phyloP scores from a whole-genome alignment of 208 protist genomes.

The Crithidia brevicula region DNA sequence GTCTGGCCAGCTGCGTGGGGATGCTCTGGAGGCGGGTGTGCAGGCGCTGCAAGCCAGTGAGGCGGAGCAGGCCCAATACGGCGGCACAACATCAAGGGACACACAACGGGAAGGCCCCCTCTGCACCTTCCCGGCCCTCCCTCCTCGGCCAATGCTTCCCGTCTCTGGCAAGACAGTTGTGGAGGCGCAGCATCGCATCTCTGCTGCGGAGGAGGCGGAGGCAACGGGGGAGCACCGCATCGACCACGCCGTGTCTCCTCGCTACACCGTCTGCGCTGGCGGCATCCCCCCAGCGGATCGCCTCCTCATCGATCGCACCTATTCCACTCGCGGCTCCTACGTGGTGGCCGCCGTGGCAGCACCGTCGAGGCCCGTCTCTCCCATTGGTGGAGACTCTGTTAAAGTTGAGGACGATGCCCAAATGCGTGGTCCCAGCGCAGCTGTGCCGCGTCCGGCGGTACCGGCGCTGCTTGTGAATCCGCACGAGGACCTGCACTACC shows the following conservation, averaged over 20 bases:
- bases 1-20: conserved; percentile 47
- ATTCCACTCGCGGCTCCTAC: conserved; percentile 45
- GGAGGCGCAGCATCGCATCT: conserved; percentile 44
- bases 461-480: conserved; percentile 28
- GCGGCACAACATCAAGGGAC: not conserved
- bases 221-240: not conserved
- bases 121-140: conserved; percentile 27
- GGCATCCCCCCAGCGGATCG: conserved; percentile 38
- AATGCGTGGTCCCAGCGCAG: too few species aligned
- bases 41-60: conserved; percentile 36
- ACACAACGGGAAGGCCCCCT: not conserved
- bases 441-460: not conserved
- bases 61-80: conserved; percentile 29
- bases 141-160: conserved; percentile 45
- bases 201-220: not conserved
- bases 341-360: conserved; percentile 1
- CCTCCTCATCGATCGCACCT: conserved; percentile 58
- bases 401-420: too few species aligned
- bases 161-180: conserved; percentile 54
- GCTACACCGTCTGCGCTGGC: conserved; percentile 25
- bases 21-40: conserved; percentile 51
- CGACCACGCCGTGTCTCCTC: conserved; percentile 1
- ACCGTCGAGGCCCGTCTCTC: too few species aligned
- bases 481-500: conserved; percentile 35
- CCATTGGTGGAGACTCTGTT: too few species aligned